A percentile compares a stretch with the other conserved stretches of the same genome.
phyloP scores from a whole-genome alignment of 2,329 filamentous ascomycete genomes.

The Trichoderma koningiopsis region DNA sequence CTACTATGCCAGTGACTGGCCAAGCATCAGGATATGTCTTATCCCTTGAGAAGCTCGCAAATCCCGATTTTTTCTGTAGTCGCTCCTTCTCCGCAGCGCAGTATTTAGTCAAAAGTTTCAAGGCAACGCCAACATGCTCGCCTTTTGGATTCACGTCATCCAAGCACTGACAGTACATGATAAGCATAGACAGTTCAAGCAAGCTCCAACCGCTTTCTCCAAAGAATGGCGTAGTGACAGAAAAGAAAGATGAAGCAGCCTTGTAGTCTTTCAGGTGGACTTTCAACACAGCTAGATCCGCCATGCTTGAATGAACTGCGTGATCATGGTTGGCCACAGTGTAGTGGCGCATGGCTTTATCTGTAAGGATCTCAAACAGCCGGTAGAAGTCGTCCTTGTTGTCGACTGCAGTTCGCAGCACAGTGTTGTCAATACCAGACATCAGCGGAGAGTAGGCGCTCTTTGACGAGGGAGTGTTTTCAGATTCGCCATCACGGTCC shows the following conservation, averaged over 20 bases:
- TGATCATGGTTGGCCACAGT: conserved; percentile 76
- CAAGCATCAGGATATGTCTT: conserved; percentile 35
- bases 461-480: not conserved
- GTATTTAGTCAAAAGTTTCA: conserved; percentile 73
- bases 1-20: conserved; percentile 51
- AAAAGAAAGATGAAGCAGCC: conserved; percentile 75
- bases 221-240: conserved; percentile 76
- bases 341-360: conserved; percentile 81
- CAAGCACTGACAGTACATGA: conserved; percentile 83
- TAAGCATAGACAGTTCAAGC: conserved; percentile 79
- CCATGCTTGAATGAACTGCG: conserved; percentile 74
- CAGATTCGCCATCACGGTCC: conserved; percentile 33
- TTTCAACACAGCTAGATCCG: conserved; percentile 84
- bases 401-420: conserved; percentile 63
- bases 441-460: conserved; percentile 33
- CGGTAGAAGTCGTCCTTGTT: conserved; percentile 66
- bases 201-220: conserved; percentile 75
- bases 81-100: conserved; percentile 57
- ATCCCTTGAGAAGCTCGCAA: conserved; percentile 27
- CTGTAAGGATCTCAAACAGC: conserved; percentile 76
- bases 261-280: conserved; percentile 74
- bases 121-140: conserved; percentile 74
- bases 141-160: conserved; percentile 74
- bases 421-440: conserved; percentile 46
- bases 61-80: conserved; percentile 41